phyloP scores from a whole-genome alignment of 345 rosid species.

The Litchi chinensis region DNA sequence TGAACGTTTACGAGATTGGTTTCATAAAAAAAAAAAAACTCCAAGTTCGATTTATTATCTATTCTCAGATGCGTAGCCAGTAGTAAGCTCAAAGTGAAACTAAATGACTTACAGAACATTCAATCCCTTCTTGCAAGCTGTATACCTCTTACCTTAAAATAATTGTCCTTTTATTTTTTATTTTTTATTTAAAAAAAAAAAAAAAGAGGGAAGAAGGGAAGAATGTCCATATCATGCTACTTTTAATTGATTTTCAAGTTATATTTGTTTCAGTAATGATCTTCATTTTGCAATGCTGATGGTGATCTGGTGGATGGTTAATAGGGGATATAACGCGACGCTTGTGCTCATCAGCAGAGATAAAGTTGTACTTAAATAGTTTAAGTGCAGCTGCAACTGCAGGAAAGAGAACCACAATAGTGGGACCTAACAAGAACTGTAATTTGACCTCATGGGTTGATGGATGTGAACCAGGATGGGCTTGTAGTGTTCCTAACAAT shows the following conservation, averaged over 20 bases:
- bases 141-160: background rate
- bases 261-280: slow-evolving; percentile 6
- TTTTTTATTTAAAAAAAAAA: too few relatives aligned
- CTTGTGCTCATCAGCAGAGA: slow-evolving; percentile 88
- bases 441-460: slow-evolving; percentile 82
- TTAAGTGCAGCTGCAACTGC: slow-evolving; percentile 28
- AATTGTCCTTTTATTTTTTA: background rate
- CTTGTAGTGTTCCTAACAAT: slow-evolving; percentile 55
- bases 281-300: slow-evolving; percentile 12
- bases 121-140: background rate
- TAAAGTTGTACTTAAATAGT: slow-evolving; percentile 71
- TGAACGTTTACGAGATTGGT: background rate
- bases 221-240: background rate
- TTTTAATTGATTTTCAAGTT: background rate
- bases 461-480: slow-evolving; percentile 99
- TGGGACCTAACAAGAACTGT: slow-evolving; percentile 88
- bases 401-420: slow-evolving; percentile 45
- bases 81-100: background rate
- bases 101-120: background rate
- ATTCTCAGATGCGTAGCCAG: background rate
- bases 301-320: slow-evolving; percentile 23
- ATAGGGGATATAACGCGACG: slow-evolving; percentile 75
- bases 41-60: background rate
- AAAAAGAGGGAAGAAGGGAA: background rate
- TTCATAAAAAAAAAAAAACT: background rate